Percentiles rank a stretch among this genome's conserved stretches.
Conservation (phyloP, 139 green algal genomes). For the Chara braunii region DNA sequence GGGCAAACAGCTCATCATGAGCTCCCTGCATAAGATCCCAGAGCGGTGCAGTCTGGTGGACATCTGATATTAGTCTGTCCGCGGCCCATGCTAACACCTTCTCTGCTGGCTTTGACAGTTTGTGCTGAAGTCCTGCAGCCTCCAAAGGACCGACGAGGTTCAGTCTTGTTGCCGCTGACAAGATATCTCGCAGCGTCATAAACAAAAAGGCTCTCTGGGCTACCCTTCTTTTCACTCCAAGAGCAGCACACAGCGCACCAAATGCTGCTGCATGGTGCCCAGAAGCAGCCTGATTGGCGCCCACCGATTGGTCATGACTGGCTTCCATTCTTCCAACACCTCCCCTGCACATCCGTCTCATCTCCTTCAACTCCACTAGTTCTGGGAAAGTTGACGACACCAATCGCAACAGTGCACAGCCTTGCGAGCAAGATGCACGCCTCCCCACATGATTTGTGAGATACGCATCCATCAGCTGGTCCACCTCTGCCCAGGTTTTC, state of each 20-base stretch:
- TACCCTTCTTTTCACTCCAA: neutral
- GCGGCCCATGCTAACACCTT: neutral
- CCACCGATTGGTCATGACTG: too few species aligned
- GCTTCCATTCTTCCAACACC: too few species aligned
- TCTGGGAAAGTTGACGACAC: neutral
- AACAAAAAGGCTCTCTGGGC: conserved; percentile 25
- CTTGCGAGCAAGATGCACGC: conserved; percentile 6
- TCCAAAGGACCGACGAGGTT: conserved; percentile 36
- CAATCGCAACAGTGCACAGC: conserved; percentile 3
- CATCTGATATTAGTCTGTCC: neutral
- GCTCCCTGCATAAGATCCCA: conserved; percentile 22
- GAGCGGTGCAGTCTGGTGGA: conserved; percentile 11
- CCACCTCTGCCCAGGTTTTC: neutral
- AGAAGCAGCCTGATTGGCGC: too few species aligned
- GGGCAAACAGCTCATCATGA: conserved; percentile 14
- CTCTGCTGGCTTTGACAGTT: conserved; percentile 3
- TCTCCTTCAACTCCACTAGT: too few species aligned
- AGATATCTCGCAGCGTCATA: conserved; percentile 20
- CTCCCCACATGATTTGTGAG: conserved; percentile 20
- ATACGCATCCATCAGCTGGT: neutral
- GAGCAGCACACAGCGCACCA: conserved; percentile 1
- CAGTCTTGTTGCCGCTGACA: conserved; percentile 35
- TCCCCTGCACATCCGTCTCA: too few species aligned
- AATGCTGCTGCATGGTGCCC: conserved; percentile 28
- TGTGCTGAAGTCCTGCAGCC: conserved; percentile 11